These are phyloP conservation scores for Orbilia blumenaviensis DNA, from an alignment of 2,329 filamentous ascomycete species.

Conservation along the genomic window DNA sequence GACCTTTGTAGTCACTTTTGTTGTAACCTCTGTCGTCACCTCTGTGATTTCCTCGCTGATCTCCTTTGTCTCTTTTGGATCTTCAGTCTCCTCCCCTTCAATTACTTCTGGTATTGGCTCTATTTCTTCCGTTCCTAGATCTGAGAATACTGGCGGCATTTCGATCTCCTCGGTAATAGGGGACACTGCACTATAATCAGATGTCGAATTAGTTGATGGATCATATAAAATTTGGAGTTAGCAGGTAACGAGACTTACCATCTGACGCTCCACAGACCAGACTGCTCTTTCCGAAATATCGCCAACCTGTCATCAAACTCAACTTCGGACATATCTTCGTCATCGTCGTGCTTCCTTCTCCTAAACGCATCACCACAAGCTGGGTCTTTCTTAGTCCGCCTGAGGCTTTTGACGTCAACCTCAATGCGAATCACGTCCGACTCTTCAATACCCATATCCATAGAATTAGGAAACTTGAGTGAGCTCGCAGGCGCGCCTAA, in stretches of 20 bases:
- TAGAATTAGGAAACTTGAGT: neutral
- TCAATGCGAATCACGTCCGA: conserved; percentile 18
- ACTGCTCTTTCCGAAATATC: conserved; percentile 14
- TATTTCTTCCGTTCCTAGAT: neutral
- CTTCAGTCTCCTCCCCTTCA: neutral
- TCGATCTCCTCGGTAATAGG: neutral
- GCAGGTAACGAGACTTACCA: too few species aligned
- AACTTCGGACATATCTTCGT: neutral
- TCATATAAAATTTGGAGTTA: too few species aligned
- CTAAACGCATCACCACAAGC: neutral
- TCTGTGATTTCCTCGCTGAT: neutral
- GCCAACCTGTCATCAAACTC: neutral
- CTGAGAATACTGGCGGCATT: neutral
- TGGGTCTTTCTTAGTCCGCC: conserved; percentile 9
- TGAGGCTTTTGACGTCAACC: conserved; percentile 23
- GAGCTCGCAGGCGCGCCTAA: conserved; percentile 14
- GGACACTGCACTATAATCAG: neutral
- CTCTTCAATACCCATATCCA: neutral
- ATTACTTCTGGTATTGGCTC: neutral
- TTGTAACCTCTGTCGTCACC: neutral
- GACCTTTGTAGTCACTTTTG: conserved; percentile 1
- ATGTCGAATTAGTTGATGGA: neutral
- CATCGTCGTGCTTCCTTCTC: neutral
- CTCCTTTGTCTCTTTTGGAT: neutral
- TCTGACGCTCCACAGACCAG: conserved; percentile 10